Evolutionary conservation across 2,329 filamentous ascomycete species (phyloP), one percentile per base, ranked within the genome.

Genomic region (Bertia moriformis): DNA sequence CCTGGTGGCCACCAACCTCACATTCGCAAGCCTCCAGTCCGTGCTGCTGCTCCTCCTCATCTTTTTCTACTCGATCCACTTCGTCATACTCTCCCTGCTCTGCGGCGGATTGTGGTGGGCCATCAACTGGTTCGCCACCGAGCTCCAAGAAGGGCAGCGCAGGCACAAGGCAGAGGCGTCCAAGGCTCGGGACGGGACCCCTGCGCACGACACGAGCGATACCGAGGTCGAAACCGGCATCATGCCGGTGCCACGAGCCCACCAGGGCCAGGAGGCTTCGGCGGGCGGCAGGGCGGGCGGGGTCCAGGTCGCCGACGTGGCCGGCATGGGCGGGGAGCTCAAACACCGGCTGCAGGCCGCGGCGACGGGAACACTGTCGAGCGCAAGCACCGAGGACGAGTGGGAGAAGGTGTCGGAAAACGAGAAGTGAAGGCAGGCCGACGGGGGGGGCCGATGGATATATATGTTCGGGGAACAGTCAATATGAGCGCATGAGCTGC

Each of bases 121-220:
- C 42, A 88, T 96, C 63, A 96, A 96, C 70, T 98, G 91, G 91
- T 96, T 98, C 54, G 87, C 85, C 40, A 62, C 63, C 36, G 89
- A 77, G 62, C 56, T 77, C 38, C 61, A 60, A 44, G 53, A 55
- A 38, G 63, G 63, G 43, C 68, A 71, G 52, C 59, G 51, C 29
- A 56, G 50, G 19, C 56, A 63, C 43, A 59, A 63, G 42, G 58
- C 57, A 38, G 56, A 64, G 43, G 22, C 7, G 22, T 7, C 22
- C 22, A 62, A 62, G 50, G 52, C 58, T 44, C 46, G 51, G 24
- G 57, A 59, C 17, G 53, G 62, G 41, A 53, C 48, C 41, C 45
- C 48, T 38, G 48, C 48, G 43, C 40, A 48, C 43, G 46, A 62
- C 43, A 65, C 70, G 46, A 65, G 64, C 52, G 63, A 70, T 48